Evolutionary conservation across 495 filamentous ascomycete species (phyloP).

Genomic region (Aspergillus olivimuriae): DNA sequence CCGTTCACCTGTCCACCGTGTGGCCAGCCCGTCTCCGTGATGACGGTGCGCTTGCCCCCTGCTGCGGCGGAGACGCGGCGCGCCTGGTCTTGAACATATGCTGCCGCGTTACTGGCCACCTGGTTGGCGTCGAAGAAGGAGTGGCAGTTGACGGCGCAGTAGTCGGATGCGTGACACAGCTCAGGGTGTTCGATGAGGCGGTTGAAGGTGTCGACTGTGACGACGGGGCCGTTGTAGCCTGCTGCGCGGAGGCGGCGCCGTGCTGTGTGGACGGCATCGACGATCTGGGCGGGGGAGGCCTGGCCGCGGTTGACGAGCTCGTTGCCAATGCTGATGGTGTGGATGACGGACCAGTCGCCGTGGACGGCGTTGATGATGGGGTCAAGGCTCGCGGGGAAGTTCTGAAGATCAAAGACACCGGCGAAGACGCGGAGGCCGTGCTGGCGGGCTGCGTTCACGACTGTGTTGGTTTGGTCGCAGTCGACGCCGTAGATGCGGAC

Average conservation of each 20-base stretch:
- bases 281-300: constrained; percentile 45
- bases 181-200: constrained; percentile 57
- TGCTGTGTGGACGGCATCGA: constrained; percentile 48
- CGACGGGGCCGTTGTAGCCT: constrained; percentile 69
- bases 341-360: constrained; percentile 56
- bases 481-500: constrained; percentile 78
- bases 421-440: constrained; percentile 62
- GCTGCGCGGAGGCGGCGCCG: constrained; percentile 48
- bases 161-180: constrained; percentile 68
- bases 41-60: constrained; percentile 51
- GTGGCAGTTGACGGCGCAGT: constrained; percentile 75
- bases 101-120: constrained; percentile 51
- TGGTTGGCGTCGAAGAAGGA: constrained; percentile 71
- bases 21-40: constrained; percentile 87
- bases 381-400: constrained; percentile 46
- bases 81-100: constrained; percentile 51
- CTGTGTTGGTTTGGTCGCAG: constrained; percentile 62
- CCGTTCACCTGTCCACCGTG: constrained; percentile 55
- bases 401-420: constrained; percentile 61
- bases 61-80: constrained; percentile 43
- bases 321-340: constrained; percentile 73
- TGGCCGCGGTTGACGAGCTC: constrained; percentile 64
- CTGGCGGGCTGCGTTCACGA: constrained; percentile 50
- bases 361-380: constrained; percentile 48
- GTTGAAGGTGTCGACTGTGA: constrained; percentile 72